Base-by-base conservation (phyloP, 169 alveolate genomes). In the Pseudocohnilembus persalinus region DNA sequence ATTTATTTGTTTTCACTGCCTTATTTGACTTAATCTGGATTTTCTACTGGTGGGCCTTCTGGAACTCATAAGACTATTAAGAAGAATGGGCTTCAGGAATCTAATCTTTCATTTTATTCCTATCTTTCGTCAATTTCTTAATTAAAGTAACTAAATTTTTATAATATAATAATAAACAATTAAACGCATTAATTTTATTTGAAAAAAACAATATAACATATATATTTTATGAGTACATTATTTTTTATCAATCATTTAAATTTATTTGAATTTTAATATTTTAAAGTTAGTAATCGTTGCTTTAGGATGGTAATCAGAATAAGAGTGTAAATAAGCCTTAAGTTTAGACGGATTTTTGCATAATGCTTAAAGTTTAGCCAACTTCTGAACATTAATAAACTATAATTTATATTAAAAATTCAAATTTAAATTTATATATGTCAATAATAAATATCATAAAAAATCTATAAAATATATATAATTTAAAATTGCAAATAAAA, bases 11-110 rank as follows among this genome's bases (percentile, higher is more conserved):
- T 27, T 86, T 78, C 32, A 80, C 90, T 27, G 80, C 87, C 83
- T 80, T 86, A 31, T 80, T 86, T 74, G 87, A 86, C 30, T 86
- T 86, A 35, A 87, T 86, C 20, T 86, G 90, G 90, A 29, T 86
- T 4, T 78, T 86, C 28, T 86, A 86, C 65, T 86, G 90, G 90
- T 85, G 90, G 49, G 73, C 87, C 63, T 86, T 86, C 79, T 86
- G 90, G 90, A 78, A 86, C 81, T 73, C 81, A 24, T 34, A 73
- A 29, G 24, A 73, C 20, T 74, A 80, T 31, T 65, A 76, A 26
- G 73, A 79, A 34, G 80, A 82, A 33, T 86, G 90, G 90, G 90
- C 90, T 28, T 72, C 79, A 65, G 90, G 90, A 74, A 81, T 86
- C 30, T 31, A 86, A 81, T 73, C 87, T 30, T 86, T 86, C 32